phyloP scores from a whole-genome alignment of 495 filamentous ascomycete genomes.

The Lophiostoma macrostomum region DNA sequence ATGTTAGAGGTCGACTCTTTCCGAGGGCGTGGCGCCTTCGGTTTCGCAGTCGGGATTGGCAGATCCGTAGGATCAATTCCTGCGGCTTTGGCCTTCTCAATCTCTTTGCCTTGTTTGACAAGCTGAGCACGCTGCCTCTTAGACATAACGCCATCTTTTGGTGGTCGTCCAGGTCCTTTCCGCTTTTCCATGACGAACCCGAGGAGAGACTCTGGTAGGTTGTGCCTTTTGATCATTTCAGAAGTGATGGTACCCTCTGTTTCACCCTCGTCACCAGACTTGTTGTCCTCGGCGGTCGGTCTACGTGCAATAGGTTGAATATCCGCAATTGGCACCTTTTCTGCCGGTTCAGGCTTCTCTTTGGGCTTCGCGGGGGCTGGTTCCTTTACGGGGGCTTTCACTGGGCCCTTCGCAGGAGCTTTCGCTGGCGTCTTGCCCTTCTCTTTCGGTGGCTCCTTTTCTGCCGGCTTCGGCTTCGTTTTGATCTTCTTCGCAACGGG shows the following conservation, averaged over 20 bases:
- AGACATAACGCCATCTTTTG: constrained; percentile 90
- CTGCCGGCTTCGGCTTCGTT: constrained; percentile 12
- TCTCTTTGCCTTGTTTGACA: constrained; percentile 56
- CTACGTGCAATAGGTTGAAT: constrained; percentile 12
- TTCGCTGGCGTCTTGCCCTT: constrained; percentile 21
- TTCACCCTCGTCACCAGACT: constrained; percentile 1
- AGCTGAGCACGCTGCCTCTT: constrained; percentile 72
- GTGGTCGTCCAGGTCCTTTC: constrained; percentile 80
- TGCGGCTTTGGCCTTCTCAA: constrained; percentile 43
- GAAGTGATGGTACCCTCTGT: constrained; percentile 14
- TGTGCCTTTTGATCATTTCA: constrained; percentile 12
- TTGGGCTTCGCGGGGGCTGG: constrained; percentile 9
- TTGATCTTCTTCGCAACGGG: constrained; percentile 15
- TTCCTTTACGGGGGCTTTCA: constrained; percentile 19
- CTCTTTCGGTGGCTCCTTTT: constrained; percentile 24
- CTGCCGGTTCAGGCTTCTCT: constrained; percentile 18
- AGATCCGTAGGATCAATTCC: constrained; percentile 30
- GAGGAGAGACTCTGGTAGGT: constrained; percentile 16
- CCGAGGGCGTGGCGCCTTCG: constrained; percentile 17
- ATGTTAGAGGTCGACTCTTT: constrained; percentile 28
- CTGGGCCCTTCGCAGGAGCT: constrained; percentile 3
- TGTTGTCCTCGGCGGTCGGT: constrained; percentile 18
- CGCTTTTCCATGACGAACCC: constrained; percentile 45
- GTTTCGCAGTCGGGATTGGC: constrained; percentile 2
- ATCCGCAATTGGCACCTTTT: constrained; percentile 13